A percentile compares a stretch with the other conserved stretches of the same genome.
Conservation (phyloP, 164 flowering plant genomes). For the Umbilicus rupestris region DNA sequence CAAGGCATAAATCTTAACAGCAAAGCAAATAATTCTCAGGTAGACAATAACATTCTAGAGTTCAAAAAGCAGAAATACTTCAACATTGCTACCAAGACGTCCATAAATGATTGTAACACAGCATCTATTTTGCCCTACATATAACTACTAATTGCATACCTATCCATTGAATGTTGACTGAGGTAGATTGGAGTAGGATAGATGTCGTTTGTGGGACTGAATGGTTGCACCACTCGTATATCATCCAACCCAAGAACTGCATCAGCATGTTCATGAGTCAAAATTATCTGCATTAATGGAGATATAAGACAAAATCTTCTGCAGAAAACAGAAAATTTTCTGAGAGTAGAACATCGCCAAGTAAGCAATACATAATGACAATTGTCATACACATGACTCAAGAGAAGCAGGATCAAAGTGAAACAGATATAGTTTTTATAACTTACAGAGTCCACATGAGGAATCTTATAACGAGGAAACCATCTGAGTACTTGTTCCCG, state of each 20-base stretch:
- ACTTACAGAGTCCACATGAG: conserved; percentile 80
- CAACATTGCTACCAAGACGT: background rate
- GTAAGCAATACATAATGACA: background rate
- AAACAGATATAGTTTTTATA: background rate
- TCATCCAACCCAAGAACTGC: conserved; percentile 96
- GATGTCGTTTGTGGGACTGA: conserved; percentile 68
- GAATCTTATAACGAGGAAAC: conserved; percentile 75
- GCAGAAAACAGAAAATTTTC: background rate
- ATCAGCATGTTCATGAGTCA: conserved; percentile 99
- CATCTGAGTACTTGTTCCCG: conserved; percentile 93
- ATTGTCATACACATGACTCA: background rate
- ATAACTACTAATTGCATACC: conserved; percentile 28
- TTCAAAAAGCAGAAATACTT: background rate
- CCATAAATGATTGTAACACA: background rate
- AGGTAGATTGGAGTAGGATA: conserved; percentile 75
- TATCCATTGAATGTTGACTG: conserved; percentile 65
- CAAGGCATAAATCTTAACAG: background rate
- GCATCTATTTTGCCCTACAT: background rate
- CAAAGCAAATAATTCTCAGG: background rate
- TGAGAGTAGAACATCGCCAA: background rate
- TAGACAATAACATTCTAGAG: background rate
- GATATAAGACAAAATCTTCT: background rate
- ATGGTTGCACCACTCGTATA: conserved; percentile 74
- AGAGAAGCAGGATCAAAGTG: background rate
- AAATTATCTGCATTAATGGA: conserved; percentile 57